A percentile compares a stretch with the other conserved stretches of the same genome.
phyloP scores from a whole-genome alignment of 345 rosid species.

The Excoecaria cochinchinensis region DNA sequence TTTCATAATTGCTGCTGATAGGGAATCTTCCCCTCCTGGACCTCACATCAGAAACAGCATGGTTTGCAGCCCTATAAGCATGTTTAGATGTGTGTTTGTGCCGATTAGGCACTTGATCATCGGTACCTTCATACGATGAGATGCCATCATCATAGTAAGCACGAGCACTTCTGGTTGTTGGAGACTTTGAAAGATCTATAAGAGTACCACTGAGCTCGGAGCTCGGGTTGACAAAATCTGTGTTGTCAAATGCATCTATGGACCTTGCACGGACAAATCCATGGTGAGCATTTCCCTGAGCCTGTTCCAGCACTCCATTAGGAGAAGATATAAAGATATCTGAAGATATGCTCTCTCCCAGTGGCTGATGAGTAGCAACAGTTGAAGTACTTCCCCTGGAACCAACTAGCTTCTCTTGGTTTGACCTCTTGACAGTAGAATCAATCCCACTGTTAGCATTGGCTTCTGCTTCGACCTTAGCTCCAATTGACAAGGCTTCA shows the following conservation, averaged over 20 bases:
- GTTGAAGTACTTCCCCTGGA: conserved; percentile 10
- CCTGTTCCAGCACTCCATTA: conserved; percentile 27
- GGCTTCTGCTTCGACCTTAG: conserved; percentile 20
- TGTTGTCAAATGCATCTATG: conserved; percentile 33
- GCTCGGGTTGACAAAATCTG: conserved; percentile 36
- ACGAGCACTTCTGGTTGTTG: conserved; percentile 47
- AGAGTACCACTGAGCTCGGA: conserved; percentile 44
- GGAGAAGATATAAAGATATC: conserved; percentile 21
- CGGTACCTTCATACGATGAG: conserved; percentile 66
- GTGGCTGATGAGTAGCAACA: conserved; percentile 16
- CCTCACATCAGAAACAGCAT: conserved; percentile 37
- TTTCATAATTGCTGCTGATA: conserved; percentile 27
- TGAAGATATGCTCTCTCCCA: conserved; percentile 20
- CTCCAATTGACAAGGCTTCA: conserved; percentile 19
- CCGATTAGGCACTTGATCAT: conserved; percentile 47
- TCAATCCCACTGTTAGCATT: conserved; percentile 13
- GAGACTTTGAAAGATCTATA: conserved; percentile 37
- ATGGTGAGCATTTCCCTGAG: conserved; percentile 16
- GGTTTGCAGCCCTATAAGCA: conserved; percentile 26
- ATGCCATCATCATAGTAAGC: conserved; percentile 65
- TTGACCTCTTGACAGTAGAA: conserved; percentile 18
- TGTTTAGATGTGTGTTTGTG: conserved; percentile 26
- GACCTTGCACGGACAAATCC: conserved; percentile 21
- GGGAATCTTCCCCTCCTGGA: conserved; percentile 33
- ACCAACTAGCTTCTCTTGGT: neutral